Conservation (phyloP, 2,329 filamentous ascomycete species). For the Aspergillus floridensis region DNA sequence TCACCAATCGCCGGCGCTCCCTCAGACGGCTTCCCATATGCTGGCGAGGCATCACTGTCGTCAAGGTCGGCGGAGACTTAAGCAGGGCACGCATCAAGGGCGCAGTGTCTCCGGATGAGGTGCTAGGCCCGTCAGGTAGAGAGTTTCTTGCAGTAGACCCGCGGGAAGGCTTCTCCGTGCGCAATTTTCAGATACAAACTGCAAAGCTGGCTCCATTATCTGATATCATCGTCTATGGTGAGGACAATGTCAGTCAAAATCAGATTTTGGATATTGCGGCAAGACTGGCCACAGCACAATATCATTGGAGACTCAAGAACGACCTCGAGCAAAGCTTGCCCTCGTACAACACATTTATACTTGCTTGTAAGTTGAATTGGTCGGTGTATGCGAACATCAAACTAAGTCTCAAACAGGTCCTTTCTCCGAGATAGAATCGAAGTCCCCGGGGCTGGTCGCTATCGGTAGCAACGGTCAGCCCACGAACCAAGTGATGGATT, state of each 20-base stretch:
- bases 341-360: constrained; percentile 81
- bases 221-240: constrained; percentile 89
- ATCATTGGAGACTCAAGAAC: constrained; percentile 67
- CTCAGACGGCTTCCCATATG: constrained; percentile 70
- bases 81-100: constrained; percentile 75
- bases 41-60: constrained; percentile 75
- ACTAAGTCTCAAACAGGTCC: constrained; percentile 50
- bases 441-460: constrained; percentile 68
- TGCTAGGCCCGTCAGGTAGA: constrained; percentile 59
- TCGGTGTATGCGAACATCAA: not conserved
- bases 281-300: constrained; percentile 71
- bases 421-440: constrained; percentile 70
- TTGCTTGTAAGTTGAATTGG: constrained; percentile 51
- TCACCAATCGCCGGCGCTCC: constrained; percentile 72
- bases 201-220: constrained; percentile 84
- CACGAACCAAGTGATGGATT: constrained; percentile 79
- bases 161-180: constrained; percentile 84
- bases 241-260: constrained; percentile 60
- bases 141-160: constrained; percentile 84
- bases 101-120: constrained; percentile 76
- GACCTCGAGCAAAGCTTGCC: constrained; percentile 56
- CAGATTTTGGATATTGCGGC: constrained; percentile 65
- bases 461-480: constrained; percentile 68
- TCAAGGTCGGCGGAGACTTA: constrained; percentile 85
- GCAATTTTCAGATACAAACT: constrained; percentile 95